Base-by-base conservation (phyloP, 306 rosid species). In the Fragaria nilgerrensis region DNA sequence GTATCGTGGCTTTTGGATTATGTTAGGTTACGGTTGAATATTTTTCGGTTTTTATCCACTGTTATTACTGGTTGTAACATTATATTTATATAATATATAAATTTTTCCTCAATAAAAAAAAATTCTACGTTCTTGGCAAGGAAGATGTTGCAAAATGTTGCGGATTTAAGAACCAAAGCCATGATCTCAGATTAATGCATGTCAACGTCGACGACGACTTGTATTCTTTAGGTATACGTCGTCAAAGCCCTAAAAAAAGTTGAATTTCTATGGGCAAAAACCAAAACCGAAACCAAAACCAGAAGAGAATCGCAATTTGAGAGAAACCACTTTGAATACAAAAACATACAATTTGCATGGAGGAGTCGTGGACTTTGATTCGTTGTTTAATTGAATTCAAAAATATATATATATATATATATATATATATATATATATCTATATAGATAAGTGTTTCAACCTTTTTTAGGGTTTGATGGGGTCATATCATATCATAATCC, bases 401-500 rank as follows among this genome's bases (percentile, higher is more conserved):
- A n/a, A n/a, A n/a, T n/a, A n/a, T n/a, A 47, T 47, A 2, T 14
- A 59, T 2, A 14, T 45, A 11, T 0, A 49, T 7, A 52, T 45
- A 11, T 0, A 49, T 6, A 52, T 27, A 27, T 27, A 27, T 1
- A 27, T 27, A 45, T 45, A 2, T 14, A 58, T 2, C 3, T 45
- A 10, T 0, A 49, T 7, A 52, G 49, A 72, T 50, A 72, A 52
- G 50, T 53, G 5, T 23, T 34, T 66, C 13, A 32, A 32, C 36
- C 1, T 10, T 32, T 14, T n/a, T 72, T 37, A 6, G 16, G 20
- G 48, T 45, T 13, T 61, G 36, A 25, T 62, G 23, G 39, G 67
- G 43, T 73, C 47, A 17, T 34, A 15, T 73, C 22, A 48, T 72
- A 39, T 41, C 56, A 56, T 74, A 58, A 58, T 9, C 77, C 77